Base-by-base conservation (phyloP, 1,284 basidiomycete genomes). In the Malassezia furfur region DNA sequence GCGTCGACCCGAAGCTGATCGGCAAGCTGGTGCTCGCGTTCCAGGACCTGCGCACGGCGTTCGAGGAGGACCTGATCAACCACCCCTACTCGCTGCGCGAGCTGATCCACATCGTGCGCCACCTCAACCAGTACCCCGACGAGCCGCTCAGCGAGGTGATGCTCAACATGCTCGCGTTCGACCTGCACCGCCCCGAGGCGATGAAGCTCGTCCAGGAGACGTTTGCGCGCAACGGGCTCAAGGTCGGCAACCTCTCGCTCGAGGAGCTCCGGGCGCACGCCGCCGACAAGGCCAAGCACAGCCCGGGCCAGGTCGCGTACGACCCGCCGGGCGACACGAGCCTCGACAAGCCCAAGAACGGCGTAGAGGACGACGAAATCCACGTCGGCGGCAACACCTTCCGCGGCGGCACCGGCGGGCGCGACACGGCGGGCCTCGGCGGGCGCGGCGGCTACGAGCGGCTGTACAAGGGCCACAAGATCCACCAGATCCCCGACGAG, bases 41-140 rank as follows among this genome's bases (percentile, higher is more conserved):
- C 63, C 65, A 70, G 41, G 76, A 76, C 39, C 61, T 77, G 4
- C 67, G 76, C 28, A 60, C 60, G 14, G 72, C 70, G 5, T 77
- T 77, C 48, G 75, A 72, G 38, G 53, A 61, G 6, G 70, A 68
- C 3, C 56, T 63, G 7, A 61, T 74, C 54, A 69, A 69, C 51
- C 75, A 77, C 50, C 75, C 75, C 1, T 76, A 75, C 57, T 69
- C 66, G 1, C 64, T 77, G 6, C 69, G 75, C 22, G 76, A 77
- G 51, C 58, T 77, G 34, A 65, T 77, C 43, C 72, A 75, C 39
- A 57, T 77, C 25, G 74, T 74, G 1, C 70, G 74, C 12, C 76
- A 77, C 58, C 59, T 77, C 48, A 59, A 72, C 37, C 59, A 63
- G 40, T 77, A 67, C 58, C 75, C 75, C 1, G 55, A 60, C 5